Percentiles rank a stretch among this genome's conserved stretches.
These are phyloP conservation scores for Penicillium sp. DNA, from an alignment of 2,329 filamentous ascomycete species.

Conservation along the genomic window DNA sequence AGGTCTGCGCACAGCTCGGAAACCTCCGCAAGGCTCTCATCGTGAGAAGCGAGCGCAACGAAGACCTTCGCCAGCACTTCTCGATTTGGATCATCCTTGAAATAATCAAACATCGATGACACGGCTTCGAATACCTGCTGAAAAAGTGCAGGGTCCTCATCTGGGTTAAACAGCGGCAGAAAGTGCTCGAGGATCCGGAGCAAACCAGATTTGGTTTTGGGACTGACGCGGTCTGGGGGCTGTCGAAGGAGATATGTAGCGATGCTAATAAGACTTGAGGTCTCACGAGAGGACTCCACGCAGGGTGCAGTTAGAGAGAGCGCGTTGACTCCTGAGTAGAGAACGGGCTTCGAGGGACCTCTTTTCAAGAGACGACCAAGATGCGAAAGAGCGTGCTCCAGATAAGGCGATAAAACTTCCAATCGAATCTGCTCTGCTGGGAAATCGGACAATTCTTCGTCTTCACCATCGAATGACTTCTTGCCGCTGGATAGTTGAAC, in stretches of 20 bases:
- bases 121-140: constrained; percentile 65
- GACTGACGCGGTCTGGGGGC: constrained; percentile 74
- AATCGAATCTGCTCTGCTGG: constrained; percentile 32
- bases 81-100: constrained; percentile 74
- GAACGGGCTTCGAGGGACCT: constrained; percentile 62
- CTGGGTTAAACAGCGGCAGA: constrained; percentile 57
- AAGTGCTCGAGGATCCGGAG: constrained; percentile 77
- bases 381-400: constrained; percentile 58
- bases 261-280: constrained; percentile 71
- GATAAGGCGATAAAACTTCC: constrained; percentile 48
- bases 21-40: constrained; percentile 56
- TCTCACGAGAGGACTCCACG: constrained; percentile 57
- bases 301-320: constrained; percentile 70
- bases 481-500: constrained; percentile 54
- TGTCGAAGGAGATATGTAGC: constrained; percentile 76
- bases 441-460: constrained; percentile 42
- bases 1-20: constrained; percentile 68
- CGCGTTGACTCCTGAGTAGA: constrained; percentile 72
- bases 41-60: constrained; percentile 60
- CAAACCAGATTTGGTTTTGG: constrained; percentile 74
- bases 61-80: constrained; percentile 68
- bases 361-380: constrained; percentile 51
- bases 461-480: constrained; percentile 47
- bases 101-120: constrained; percentile 80
- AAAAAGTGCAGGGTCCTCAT: constrained; percentile 54